Evolutionary conservation across 495 filamentous ascomycete genomes (phyloP), one percentile per base, ranked within the genome.

Genomic region (Trichoderma virens): DNA sequence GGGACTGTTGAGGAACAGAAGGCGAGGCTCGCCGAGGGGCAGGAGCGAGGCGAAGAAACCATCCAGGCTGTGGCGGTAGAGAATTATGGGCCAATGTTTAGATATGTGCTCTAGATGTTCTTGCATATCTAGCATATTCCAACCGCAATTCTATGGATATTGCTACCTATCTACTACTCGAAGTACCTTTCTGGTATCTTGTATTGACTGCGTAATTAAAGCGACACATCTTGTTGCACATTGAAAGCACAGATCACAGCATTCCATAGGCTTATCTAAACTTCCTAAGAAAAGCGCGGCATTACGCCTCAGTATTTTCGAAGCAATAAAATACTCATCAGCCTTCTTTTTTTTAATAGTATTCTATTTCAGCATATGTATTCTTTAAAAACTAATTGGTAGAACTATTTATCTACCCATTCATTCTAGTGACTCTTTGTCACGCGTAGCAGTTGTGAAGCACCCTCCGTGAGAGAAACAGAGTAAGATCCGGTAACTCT

Each of bases 381-480:
- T 23, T 47, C 16, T 20, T n/a, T 47, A 47, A 47, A 23, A 7
- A 8, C 20, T 23, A 5, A 41, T 41, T 1, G n/a, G 20, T 20
- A 47, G 6, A 6, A 25, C 43, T 23, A 31, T 13, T 16, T 0
- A 13, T 27, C 20, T 8, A 27, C 25, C 3, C 30, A 16, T 20
- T 56, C 13, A 56, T 20, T 51, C 51, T 56, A 56, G 8, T 30
- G 6, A 56, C 13, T 13, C 13, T 7, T 62, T 28, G 32, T 65
- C 30, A 66, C 35, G 18, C 62, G 65, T 18, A 66, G 41, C 23
- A 68, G 61, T 27, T 68, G 67, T 23, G 67, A 68, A 0, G n/a
- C 67, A 20, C 59, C 45, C 30, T 68, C 67, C 7, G 60, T 28
- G 23, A 68, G 54, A 30, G 61, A 66, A 43, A 65, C 67, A 31